Percentiles rank a stretch among this genome's conserved stretches.
Evolutionary conservation across 148 eudicot genomes (phyloP).

Genomic region (Selenicereus undatus): DNA sequence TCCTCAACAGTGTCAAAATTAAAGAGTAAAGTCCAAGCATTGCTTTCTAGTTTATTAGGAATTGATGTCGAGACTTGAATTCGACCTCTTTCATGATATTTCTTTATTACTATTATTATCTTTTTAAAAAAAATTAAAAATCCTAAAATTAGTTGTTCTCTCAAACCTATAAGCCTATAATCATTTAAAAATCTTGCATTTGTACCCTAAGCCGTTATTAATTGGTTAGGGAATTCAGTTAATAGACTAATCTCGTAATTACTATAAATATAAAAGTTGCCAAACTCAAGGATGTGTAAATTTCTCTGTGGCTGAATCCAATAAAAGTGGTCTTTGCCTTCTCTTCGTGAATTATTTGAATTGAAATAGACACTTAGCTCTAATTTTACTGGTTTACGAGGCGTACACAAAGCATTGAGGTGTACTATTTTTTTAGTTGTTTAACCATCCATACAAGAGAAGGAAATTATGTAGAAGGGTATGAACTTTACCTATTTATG

Average conservation of each 20-base stretch:
- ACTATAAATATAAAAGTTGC: neutral
- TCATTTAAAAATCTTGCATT: neutral
- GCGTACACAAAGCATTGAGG: neutral
- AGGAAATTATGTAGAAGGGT: neutral
- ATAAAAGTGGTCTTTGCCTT: neutral
- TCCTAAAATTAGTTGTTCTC: neutral
- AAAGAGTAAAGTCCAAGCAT: neutral
- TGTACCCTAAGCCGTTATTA: neutral
- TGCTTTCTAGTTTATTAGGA: neutral
- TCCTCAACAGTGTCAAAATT: slow-evolving; percentile 6
- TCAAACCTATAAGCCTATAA: neutral
- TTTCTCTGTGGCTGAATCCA: neutral
- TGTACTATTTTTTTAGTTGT: neutral
- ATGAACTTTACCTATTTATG: neutral
- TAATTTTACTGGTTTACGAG: neutral
- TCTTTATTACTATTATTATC: neutral
- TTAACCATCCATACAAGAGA: neutral
- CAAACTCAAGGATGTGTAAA: neutral
- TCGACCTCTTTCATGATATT: neutral
- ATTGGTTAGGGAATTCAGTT: neutral
- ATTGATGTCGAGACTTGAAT: neutral
- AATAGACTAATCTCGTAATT: neutral
- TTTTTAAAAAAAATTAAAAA: neutral
- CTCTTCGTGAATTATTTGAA: neutral
- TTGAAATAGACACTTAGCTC: neutral